Conservation (phyloP, 257 asterid species). For the Solanum sitiens region DNA sequence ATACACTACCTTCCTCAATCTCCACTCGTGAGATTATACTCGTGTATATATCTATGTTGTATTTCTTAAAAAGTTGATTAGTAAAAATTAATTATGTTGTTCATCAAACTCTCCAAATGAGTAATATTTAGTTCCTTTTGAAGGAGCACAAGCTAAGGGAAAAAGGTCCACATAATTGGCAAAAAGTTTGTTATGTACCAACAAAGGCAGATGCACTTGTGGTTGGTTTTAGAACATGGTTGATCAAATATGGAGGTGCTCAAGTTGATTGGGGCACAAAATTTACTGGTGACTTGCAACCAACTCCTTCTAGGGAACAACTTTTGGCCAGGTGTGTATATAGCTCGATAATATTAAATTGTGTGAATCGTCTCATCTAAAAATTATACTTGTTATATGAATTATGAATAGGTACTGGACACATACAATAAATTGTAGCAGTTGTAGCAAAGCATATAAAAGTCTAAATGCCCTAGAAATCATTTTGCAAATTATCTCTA, state of each 20-base stretch:
- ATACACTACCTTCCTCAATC: too few relatives aligned
- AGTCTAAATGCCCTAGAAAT: constrained; percentile 36
- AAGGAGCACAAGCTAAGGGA: constrained; percentile 51
- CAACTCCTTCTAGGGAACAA: constrained; percentile 61
- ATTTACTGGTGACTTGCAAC: constrained; percentile 34
- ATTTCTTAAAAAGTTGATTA: too few relatives aligned
- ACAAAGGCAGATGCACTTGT: constrained; percentile 53
- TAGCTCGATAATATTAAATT: too few relatives aligned
- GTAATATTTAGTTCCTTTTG: not conserved
- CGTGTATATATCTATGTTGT: too few relatives aligned
- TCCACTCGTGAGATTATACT: too few relatives aligned
- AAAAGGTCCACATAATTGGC: constrained; percentile 51
- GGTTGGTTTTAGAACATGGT: constrained; percentile 51
- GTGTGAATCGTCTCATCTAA: too few relatives aligned
- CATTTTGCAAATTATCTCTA: constrained; percentile 35
- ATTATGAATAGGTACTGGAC: constrained; percentile 56
- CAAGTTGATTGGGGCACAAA: constrained; percentile 54
- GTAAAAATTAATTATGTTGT: not conserved
- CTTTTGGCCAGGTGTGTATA: constrained; percentile 41
- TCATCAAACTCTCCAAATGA: too few relatives aligned
- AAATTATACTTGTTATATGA: too few relatives aligned
- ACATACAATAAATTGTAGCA: constrained; percentile 59
- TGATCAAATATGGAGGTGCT: constrained; percentile 56
- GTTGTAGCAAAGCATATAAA: constrained; percentile 59
- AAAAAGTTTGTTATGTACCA: constrained; percentile 54